phyloP scores from a whole-genome alignment of 2,329 filamentous ascomycete species.

The Aspergillaceae sp. region DNA sequence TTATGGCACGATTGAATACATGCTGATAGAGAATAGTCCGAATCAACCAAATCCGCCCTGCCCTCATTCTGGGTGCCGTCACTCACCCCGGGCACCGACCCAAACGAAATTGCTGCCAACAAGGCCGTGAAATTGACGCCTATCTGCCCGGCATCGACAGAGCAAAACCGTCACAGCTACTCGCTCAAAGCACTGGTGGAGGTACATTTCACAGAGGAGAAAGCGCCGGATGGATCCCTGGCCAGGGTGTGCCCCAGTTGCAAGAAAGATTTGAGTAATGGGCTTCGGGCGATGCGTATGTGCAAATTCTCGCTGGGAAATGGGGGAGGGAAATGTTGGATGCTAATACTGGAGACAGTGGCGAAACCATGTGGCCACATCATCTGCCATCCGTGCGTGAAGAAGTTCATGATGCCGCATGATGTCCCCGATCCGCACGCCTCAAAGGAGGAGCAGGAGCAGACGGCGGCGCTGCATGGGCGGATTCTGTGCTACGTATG shows the following conservation, averaged over 20 bases:
- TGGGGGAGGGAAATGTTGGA: background rate
- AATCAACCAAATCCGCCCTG: slow-evolving; percentile 57
- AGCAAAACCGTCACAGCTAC: slow-evolving; percentile 60
- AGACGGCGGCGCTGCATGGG: slow-evolving; percentile 29
- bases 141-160: slow-evolving; percentile 65
- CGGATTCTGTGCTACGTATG: slow-evolving; percentile 74
- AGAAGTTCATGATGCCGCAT: slow-evolving; percentile 66
- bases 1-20: background rate
- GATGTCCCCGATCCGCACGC: slow-evolving; percentile 53
- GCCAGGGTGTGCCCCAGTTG: slow-evolving; percentile 70
- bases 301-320: slow-evolving; percentile 5
- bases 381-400: slow-evolving; percentile 73
- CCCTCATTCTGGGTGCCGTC: slow-evolving; percentile 92
- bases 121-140: slow-evolving; percentile 60
- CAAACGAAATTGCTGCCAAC: slow-evolving; percentile 47
- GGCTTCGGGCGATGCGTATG: slow-evolving; percentile 63
- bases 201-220: slow-evolving; percentile 68
- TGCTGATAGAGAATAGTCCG: slow-evolving; percentile 18
- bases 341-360: slow-evolving; percentile 34
- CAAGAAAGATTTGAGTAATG: slow-evolving; percentile 71
- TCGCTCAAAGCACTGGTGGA: slow-evolving; percentile 69
- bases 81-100: slow-evolving; percentile 59
- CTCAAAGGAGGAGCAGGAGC: slow-evolving; percentile 39
- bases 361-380: slow-evolving; percentile 88
- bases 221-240: slow-evolving; percentile 40